These are phyloP conservation scores for Lentinula lateritia DNA, from an alignment of 768 basidiomycete species.

Conservation along the genomic window DNA sequence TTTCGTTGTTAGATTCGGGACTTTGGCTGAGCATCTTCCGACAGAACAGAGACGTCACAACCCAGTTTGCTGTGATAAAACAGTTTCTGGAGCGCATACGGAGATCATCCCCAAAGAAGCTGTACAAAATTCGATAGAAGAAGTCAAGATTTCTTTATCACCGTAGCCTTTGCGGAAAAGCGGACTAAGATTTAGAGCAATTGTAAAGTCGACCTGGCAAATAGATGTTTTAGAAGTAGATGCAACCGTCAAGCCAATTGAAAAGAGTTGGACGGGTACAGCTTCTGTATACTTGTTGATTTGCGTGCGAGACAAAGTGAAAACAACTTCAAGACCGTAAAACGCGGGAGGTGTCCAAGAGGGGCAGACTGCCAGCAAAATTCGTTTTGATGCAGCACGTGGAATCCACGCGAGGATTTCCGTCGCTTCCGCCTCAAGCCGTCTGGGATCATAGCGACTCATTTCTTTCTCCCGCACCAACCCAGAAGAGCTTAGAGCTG, in stretches of 20 bases:
- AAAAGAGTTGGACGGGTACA: not conserved
- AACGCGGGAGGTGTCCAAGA: not conserved
- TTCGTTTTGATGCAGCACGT: not conserved
- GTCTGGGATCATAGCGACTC: not conserved
- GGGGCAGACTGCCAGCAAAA: not conserved
- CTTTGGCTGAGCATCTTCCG: slow-evolving; percentile 2
- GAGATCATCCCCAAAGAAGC: not conserved
- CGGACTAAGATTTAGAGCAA: not conserved
- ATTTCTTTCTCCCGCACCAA: not conserved
- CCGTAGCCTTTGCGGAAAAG: not conserved
- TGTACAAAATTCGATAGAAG: not conserved
- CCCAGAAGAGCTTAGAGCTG: not conserved
- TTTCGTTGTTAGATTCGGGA: slow-evolving; percentile 1
- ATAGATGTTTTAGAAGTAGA: not conserved
- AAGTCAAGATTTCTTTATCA: not conserved
- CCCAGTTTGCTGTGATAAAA: slow-evolving; percentile 2
- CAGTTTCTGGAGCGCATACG: not conserved
- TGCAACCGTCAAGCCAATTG: not conserved
- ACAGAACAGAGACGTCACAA: not conserved
- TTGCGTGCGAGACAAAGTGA: not conserved
- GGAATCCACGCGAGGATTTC: not conserved
- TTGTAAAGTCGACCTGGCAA: not conserved
- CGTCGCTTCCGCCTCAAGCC: too few relatives aligned
- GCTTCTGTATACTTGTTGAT: not conserved
- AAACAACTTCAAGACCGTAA: not conserved